phyloP scores from a whole-genome alignment of 768 basidiomycete genomes.

The Tulasnella sp. region DNA sequence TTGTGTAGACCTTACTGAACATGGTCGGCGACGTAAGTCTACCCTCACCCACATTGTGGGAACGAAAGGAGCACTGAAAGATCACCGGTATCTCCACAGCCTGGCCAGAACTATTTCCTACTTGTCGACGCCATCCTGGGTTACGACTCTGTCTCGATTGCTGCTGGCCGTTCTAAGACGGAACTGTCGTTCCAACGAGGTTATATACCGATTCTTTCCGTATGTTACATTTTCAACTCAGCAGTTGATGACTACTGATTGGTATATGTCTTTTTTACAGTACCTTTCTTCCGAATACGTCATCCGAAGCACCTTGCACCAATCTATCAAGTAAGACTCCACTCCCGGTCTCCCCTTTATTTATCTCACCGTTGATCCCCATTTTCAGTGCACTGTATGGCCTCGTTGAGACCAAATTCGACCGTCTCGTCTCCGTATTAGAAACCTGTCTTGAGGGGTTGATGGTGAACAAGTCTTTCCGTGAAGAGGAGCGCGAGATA shows the following conservation, averaged over 20 bases:
- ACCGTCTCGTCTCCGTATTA: slow-evolving; percentile 32
- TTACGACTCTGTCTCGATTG: slow-evolving; percentile 34
- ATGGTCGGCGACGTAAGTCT: slow-evolving; percentile 33
- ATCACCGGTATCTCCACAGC: slow-evolving; percentile 23
- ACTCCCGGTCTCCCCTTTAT: neutral
- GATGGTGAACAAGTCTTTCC: slow-evolving; percentile 27
- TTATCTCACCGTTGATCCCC: neutral
- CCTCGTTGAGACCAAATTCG: slow-evolving; percentile 36
- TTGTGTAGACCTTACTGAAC: slow-evolving; percentile 32
- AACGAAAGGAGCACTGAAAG: neutral
- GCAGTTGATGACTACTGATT: too few relatives aligned
- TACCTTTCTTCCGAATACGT: slow-evolving; percentile 50
- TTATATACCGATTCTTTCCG: slow-evolving; percentile 43
- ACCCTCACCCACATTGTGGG: neutral
- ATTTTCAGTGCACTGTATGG: slow-evolving; percentile 35
- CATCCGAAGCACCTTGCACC: slow-evolving; percentile 42
- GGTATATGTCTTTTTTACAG: slow-evolving; percentile 24
- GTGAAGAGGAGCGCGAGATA: slow-evolving; percentile 23
- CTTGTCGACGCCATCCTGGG: slow-evolving; percentile 41
- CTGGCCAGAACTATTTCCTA: slow-evolving; percentile 35
- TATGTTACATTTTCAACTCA: slow-evolving; percentile 19
- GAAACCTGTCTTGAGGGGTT: slow-evolving; percentile 31
- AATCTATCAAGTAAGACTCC: slow-evolving; percentile 38
- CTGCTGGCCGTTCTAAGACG: slow-evolving; percentile 27
- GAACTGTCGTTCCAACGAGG: slow-evolving; percentile 50